Evolutionary conservation across 257 asterid genomes (phyloP).

Genomic region (Primulina huaijiensis): DNA sequence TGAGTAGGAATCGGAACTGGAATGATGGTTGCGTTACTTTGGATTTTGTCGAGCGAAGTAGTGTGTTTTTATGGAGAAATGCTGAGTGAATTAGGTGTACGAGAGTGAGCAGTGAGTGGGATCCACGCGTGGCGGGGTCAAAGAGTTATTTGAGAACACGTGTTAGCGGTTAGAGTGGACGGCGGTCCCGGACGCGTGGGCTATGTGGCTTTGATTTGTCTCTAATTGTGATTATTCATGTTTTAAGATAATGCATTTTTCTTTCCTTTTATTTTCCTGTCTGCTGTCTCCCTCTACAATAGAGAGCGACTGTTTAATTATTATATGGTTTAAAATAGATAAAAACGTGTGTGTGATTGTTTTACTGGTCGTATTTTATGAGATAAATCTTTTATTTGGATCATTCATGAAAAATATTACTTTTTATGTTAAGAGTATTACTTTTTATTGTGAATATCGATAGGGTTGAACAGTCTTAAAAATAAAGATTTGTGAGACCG

Average conservation of each 20-base stretch:
- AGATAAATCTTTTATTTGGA: too few species aligned
- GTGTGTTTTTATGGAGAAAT: neutral
- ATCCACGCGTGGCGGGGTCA: slow-evolving; percentile 41
- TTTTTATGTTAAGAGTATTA: too few species aligned
- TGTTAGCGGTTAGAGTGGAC: slow-evolving; percentile 14
- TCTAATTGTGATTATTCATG: neutral
- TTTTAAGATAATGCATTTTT: slow-evolving; percentile 3
- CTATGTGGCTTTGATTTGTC: neutral
- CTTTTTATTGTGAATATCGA: too few species aligned
- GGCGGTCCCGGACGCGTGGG: slow-evolving; percentile 28
- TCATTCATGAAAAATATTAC: too few species aligned
- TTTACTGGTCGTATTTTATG: too few species aligned
- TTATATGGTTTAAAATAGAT: too few species aligned
- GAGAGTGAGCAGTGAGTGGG: slow-evolving; percentile 35
- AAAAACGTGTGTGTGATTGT: too few species aligned
- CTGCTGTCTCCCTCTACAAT: too few species aligned
- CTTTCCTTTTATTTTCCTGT: neutral
- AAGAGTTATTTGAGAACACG: slow-evolving; percentile 26
- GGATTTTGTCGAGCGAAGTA: neutral
- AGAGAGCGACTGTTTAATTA: too few species aligned
- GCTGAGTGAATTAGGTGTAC: slow-evolving; percentile 30
- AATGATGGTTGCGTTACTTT: neutral
- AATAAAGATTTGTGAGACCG: too few species aligned
- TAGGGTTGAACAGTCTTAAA: too few species aligned
- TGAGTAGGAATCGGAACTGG: neutral